Evolutionary conservation across 164 flowering plant genomes (phyloP).

Genomic region (Kingdonia uniflora): DNA sequence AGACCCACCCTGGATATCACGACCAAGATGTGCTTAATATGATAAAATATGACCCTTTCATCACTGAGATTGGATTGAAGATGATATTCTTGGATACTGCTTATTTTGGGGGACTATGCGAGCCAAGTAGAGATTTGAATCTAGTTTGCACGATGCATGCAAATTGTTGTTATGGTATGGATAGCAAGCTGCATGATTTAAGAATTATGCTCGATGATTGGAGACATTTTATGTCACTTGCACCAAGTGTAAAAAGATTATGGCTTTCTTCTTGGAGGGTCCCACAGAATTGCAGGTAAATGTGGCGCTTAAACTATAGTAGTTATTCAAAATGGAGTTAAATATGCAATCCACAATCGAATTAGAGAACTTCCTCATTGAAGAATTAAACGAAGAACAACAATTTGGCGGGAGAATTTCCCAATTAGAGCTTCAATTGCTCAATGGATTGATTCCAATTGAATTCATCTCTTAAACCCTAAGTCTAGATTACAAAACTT

Average conservation of each 20-base stretch:
- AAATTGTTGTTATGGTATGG: constrained; percentile 68
- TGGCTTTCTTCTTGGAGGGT: constrained; percentile 43
- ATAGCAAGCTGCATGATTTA: constrained; percentile 60
- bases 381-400: too few species aligned
- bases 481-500: too few species aligned
- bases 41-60: constrained; percentile 40
- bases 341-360: too few species aligned
- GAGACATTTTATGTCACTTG: constrained; percentile 42
- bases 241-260: constrained; percentile 25
- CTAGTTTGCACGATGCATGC: constrained; percentile 86
- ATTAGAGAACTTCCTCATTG: too few species aligned
- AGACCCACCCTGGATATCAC: constrained; percentile 43
- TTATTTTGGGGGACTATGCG: constrained; percentile 75
- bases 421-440: too few species aligned
- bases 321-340: too few species aligned
- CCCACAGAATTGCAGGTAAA: constrained; percentile 66
- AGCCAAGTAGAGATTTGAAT: constrained; percentile 57
- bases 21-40: constrained; percentile 75
- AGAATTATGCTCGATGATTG: constrained; percentile 65
- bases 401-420: too few species aligned
- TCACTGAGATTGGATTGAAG: constrained; percentile 31
- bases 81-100: constrained; percentile 63
- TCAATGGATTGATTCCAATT: too few species aligned
- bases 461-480: too few species aligned
- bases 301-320: too few species aligned